Evolutionary conservation across 2,329 filamentous ascomycete species (phyloP), one percentile per base, ranked within the genome.

Genomic region (Colletotrichum camelliae): DNA sequence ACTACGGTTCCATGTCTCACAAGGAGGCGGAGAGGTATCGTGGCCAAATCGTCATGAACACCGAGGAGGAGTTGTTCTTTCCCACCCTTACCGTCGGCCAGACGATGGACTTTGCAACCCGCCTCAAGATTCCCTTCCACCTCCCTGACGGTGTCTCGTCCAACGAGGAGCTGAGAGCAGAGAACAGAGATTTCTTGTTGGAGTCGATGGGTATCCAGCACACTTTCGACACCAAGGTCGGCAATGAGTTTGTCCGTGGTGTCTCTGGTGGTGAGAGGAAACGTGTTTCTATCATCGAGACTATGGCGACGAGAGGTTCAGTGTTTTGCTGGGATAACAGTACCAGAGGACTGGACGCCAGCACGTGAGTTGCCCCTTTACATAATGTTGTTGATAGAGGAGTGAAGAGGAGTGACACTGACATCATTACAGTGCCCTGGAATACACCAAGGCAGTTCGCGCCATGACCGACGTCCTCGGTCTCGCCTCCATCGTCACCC

Each of bases 221-320:
- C 78, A 93, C 92, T 0, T 79, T 85, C 16, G 87, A 92, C 31
- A 95, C 93, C 7, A 93, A 92, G 79, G 91, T 94, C 7, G 93
- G 93, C 2, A 90, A 94, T 75, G 91, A 91, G 48, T 93, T 89
- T 74, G 87, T 94, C 1, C 88, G 93, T 5, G 92, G 93, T 78
- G 91, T 94, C 0, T 92, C 90, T 18, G 93, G 93, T 33, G 93
- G 93, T 35, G 93, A 94, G 81, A 84, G 92, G 7, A 94, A 94
- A 83, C 89, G 93, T 78, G 92, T 94, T 0, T 93, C 91, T 2
- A 93, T 95, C 67, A 90, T 92, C 5, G 93, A 95, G 79, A 89
- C 88, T 13, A 81, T 94, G 74, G 89, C 91, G 0, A 90, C 90
- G 0, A 86, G 88, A 9, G 91, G 87, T 2, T 89, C 89, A 0